Evolutionary conservation across 768 basidiomycete species (phyloP).

Genomic region (Xerocomus potaroensis): DNA sequence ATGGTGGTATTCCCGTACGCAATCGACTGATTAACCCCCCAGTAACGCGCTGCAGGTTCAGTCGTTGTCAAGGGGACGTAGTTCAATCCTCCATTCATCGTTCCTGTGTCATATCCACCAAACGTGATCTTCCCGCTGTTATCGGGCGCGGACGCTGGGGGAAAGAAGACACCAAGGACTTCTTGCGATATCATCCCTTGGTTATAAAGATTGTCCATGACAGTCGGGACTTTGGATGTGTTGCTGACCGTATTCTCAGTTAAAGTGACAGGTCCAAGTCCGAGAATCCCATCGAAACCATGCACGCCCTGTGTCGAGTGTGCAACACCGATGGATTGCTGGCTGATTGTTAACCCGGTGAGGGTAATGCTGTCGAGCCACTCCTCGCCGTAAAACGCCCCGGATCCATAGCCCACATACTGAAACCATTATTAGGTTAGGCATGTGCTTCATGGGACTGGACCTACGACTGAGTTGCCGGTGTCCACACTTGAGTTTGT

Average conservation of each 20-base stretch:
- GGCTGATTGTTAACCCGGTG: neutral
- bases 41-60: conserved; percentile 20
- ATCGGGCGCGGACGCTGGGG: conserved; percentile 19
- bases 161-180: conserved; percentile 33
- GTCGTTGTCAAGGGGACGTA: conserved; percentile 25
- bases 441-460: neutral
- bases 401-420: neutral
- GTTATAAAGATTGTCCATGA: conserved; percentile 31
- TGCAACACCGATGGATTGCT: conserved; percentile 38
- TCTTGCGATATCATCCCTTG: conserved; percentile 27
- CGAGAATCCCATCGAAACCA: conserved; percentile 38
- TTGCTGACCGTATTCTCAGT: conserved; percentile 23
- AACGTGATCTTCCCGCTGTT: conserved; percentile 26
- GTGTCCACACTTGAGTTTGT: conserved; percentile 18
- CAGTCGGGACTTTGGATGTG: conserved; percentile 26
- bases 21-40: conserved; percentile 32
- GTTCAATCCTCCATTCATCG: conserved; percentile 9
- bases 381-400: conserved; percentile 12
- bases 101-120: conserved; percentile 20
- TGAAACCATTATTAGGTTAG: conserved; percentile 6
- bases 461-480: conserved; percentile 16
- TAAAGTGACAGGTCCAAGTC: conserved; percentile 33
- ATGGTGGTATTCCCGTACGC: conserved; percentile 23
- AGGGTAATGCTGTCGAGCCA: conserved; percentile 17
- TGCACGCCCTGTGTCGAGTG: conserved; percentile 19